Evolutionary conservation across 768 basidiomycete species (phyloP).

Genomic region (Rhizopogon vesiculosus): DNA sequence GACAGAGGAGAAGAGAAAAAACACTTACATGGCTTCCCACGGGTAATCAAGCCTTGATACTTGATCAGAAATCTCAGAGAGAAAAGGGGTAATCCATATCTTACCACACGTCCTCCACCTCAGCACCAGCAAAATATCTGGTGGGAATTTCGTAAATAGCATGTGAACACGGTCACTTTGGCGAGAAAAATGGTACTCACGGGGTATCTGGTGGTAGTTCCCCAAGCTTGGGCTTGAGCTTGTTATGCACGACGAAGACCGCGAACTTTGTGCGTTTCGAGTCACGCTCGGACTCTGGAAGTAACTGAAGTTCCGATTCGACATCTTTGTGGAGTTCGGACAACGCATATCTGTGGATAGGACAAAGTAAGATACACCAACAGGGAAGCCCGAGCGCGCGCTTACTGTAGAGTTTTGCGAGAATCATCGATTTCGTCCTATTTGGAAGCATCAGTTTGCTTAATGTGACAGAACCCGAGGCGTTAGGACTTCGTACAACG

Average conservation of each 20-base stretch:
- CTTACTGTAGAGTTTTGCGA: conserved; percentile 83
- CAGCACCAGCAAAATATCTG: conserved; percentile 79
- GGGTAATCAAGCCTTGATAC: conserved; percentile 75
- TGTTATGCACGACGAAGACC: conserved; percentile 94
- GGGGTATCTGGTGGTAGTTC: conserved; percentile 60
- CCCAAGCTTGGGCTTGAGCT: conserved; percentile 82
- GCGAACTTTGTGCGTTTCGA: conserved; percentile 77
- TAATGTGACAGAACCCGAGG: conserved; percentile 11
- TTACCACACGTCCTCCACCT: conserved; percentile 70
- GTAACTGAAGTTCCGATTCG: conserved; percentile 55
- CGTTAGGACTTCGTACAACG: conserved; percentile 48
- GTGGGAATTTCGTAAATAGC: conserved; percentile 7
- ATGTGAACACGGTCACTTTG: conserved; percentile 1
- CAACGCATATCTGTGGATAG: conserved; percentile 69
- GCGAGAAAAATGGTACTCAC: conserved; percentile 35
- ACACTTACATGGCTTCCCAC: conserved; percentile 70
- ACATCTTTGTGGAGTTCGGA: conserved; percentile 89
- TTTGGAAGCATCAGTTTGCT: neutral
- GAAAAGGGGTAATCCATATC: conserved; percentile 17
- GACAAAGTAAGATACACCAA: conserved; percentile 1
- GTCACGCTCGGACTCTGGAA: conserved; percentile 73
- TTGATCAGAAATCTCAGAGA: conserved; percentile 10
- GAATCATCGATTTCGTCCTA: conserved; percentile 90
- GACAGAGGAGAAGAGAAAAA: neutral
- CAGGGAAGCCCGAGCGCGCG: conserved; percentile 1